phyloP scores from a whole-genome alignment of 352 stramenopile genomes.

The Plasmopara muralis region DNA sequence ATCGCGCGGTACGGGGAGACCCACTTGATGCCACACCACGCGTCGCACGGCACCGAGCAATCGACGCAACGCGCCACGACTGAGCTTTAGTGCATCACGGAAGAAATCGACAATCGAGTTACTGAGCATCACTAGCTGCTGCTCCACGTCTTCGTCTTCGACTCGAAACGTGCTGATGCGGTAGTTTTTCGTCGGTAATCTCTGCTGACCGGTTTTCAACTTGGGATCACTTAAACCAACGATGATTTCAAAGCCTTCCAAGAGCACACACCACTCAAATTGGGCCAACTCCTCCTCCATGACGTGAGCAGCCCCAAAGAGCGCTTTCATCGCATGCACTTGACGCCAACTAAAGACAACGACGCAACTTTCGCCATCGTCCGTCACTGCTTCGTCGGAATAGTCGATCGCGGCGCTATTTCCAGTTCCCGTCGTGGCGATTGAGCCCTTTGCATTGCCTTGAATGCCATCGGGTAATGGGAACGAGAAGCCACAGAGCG shows the following conservation, averaged over 20 bases:
- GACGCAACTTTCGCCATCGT: conserved; percentile 60
- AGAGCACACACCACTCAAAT: conserved; percentile 64
- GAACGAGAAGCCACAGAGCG: conserved; percentile 76
- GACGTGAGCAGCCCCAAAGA: conserved; percentile 77
- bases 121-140: conserved; percentile 79
- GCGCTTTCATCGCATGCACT: conserved; percentile 84
- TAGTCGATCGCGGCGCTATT: conserved; percentile 22
- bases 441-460: conserved; percentile 31
- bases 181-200: conserved; percentile 68
- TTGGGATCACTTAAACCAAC: conserved; percentile 65
- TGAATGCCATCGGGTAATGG: conserved; percentile 58
- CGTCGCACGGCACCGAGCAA: conserved; percentile 56
- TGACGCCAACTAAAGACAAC: conserved; percentile 74
- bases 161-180: conserved; percentile 65
- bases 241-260: conserved; percentile 80
- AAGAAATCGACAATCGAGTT: conserved; percentile 86
- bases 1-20: conserved; percentile 34
- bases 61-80: conserved; percentile 44
- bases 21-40: conserved; percentile 67
- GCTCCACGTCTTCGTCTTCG: conserved; percentile 82
- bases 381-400: conserved; percentile 29
- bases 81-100: conserved; percentile 61
- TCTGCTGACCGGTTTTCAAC: conserved; percentile 66
- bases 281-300: conserved; percentile 80
- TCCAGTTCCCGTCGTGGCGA: conserved; percentile 23